Conservation (phyloP, 768 basidiomycete species). For the Phaffia australis region DNA sequence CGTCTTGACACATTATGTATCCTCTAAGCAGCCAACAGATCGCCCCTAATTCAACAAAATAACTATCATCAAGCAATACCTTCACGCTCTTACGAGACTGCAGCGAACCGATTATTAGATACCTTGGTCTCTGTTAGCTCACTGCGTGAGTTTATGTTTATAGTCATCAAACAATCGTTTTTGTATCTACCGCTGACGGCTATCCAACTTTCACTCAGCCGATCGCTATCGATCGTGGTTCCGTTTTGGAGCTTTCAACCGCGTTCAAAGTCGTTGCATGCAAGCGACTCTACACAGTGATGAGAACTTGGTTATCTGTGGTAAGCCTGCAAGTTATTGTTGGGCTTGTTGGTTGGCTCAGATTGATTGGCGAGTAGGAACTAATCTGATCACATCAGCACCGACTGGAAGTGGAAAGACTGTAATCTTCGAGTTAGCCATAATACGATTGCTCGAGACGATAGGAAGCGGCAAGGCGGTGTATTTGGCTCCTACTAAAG, state of each 20-base stretch:
- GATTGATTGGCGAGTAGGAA: not conserved
- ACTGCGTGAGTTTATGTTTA: not conserved
- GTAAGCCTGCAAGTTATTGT: slow-evolving; percentile 23
- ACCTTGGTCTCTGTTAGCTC: slow-evolving; percentile 15
- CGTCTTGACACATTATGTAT: not conserved
- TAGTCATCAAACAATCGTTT: not conserved
- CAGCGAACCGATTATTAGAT: not conserved
- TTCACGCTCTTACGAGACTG: not conserved
- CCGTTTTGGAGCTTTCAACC: slow-evolving; percentile 84
- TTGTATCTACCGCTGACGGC: not conserved
- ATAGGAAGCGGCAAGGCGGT: slow-evolving; percentile 52
- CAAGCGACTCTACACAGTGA: slow-evolving; percentile 46
- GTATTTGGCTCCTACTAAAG: slow-evolving; percentile 93
- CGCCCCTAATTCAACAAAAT: not conserved
- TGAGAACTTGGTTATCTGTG: slow-evolving; percentile 39
- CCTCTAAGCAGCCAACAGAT: not conserved
- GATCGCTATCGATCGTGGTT: slow-evolving; percentile 70
- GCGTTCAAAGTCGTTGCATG: slow-evolving; percentile 56
- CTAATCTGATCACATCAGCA: slow-evolving; percentile 40
- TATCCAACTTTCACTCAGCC: slow-evolving; percentile 43
- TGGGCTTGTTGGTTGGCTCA: not conserved
- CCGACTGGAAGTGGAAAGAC: slow-evolving; percentile 97
- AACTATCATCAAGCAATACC: not conserved
- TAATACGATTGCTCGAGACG: slow-evolving; percentile 59
- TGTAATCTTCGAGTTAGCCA: slow-evolving; percentile 76